Conservation (phyloP, 2,329 filamentous ascomycete genomes). For the Tolypocladium sp. region DNA sequence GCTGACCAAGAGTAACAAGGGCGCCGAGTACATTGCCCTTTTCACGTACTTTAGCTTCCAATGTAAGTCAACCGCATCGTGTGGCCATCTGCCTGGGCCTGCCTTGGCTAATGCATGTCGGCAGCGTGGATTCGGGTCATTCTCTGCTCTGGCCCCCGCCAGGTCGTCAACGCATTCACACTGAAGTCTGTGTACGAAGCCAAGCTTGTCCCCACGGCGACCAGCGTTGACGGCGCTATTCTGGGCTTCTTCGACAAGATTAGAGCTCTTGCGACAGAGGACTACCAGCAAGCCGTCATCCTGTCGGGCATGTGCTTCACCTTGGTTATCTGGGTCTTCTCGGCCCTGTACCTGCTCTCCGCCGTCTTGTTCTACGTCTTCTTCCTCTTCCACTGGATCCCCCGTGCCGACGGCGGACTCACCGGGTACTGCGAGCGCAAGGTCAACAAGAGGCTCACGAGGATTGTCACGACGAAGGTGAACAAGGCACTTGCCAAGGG, state of each 20-base stretch:
- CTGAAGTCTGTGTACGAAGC: conserved; percentile 74
- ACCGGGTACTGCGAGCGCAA: conserved; percentile 85
- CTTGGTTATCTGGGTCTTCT: conserved; percentile 78
- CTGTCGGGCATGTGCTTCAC: conserved; percentile 91
- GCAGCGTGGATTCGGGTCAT: conserved; percentile 80
- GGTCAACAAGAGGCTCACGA: conserved; percentile 74
- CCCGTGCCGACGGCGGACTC: conserved; percentile 68
- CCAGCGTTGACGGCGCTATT: conserved; percentile 51
- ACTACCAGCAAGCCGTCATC: conserved; percentile 73
- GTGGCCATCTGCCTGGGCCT: background rate
- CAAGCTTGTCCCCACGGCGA: conserved; percentile 50
- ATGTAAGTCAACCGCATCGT: conserved; percentile 29
- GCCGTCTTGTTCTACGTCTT: conserved; percentile 73
- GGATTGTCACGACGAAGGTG: conserved; percentile 78
- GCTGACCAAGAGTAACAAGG: conserved; percentile 84
- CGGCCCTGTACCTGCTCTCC: conserved; percentile 63
- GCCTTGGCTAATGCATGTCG: background rate
- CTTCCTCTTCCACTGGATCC: conserved; percentile 91
- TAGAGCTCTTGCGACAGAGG: conserved; percentile 58
- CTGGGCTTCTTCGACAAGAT: conserved; percentile 79
- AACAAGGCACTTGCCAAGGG: conserved; percentile 82
- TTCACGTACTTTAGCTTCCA: conserved; percentile 80
- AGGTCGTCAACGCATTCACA: conserved; percentile 83
- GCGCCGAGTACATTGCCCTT: conserved; percentile 79
- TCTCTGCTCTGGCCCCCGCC: conserved; percentile 84